These are phyloP conservation scores for Amylostereum areolatum DNA, from an alignment of 1,284 basidiomycete species.

Conservation along the genomic window DNA sequence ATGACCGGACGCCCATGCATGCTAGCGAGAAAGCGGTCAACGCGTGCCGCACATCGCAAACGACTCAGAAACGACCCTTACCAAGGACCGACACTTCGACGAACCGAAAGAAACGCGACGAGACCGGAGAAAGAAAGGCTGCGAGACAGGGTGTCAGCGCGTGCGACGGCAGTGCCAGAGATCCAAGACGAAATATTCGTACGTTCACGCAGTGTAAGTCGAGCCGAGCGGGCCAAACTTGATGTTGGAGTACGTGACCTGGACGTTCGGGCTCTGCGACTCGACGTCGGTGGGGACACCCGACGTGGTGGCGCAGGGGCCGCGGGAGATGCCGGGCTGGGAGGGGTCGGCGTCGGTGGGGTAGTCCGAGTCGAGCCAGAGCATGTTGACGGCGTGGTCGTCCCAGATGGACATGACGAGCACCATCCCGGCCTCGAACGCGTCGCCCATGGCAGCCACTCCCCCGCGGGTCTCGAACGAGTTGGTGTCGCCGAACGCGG, in stretches of 20 bases:
- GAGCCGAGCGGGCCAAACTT: conserved; percentile 47
- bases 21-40: too few species aligned
- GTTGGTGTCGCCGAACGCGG: conserved; percentile 30
- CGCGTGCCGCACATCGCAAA: too few species aligned
- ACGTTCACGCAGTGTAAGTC: too few species aligned
- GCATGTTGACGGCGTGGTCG: conserved; percentile 50
- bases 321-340: conserved; percentile 44
- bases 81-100: too few species aligned
- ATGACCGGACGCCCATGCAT: too few species aligned
- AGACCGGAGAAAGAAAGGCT: too few species aligned
- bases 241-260: conserved; percentile 53
- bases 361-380: conserved; percentile 57
- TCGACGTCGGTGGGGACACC: conserved; percentile 44
- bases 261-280: conserved; percentile 29
- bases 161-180: too few species aligned
- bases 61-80: too few species aligned
- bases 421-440: conserved; percentile 44
- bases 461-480: conserved; percentile 28
- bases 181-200: too few species aligned
- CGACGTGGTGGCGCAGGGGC: conserved; percentile 42
- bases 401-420: conserved; percentile 52
- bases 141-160: too few species aligned
- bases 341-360: conserved; percentile 35
- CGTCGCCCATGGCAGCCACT: conserved; percentile 35
- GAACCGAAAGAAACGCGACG: too few species aligned